A percentile compares a stretch with the other conserved stretches of the same genome.
These are phyloP conservation scores for Hygrophoropsis aurantiaca DNA, from an alignment of 768 basidiomycete species.

Conservation along the genomic window DNA sequence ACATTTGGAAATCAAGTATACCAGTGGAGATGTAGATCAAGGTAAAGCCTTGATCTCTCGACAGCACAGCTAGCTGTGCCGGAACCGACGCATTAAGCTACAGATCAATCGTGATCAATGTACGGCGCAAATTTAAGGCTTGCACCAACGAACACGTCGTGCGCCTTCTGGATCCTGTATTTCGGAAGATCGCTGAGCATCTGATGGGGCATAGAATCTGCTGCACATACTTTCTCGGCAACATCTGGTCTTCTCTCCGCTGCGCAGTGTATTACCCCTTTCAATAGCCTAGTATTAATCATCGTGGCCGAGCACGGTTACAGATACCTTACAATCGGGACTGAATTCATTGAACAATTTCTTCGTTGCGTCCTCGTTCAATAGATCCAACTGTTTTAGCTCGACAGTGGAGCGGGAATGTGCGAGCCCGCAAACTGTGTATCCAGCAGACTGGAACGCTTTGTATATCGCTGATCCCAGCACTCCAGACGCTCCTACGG, in stretches of 20 bases:
- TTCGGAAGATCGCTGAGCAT: conserved; percentile 2
- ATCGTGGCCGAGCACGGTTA: neutral
- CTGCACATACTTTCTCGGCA: conserved; percentile 72
- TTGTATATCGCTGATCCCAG: conserved; percentile 77
- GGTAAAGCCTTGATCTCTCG: conserved; percentile 59
- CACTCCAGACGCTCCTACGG: conserved; percentile 85
- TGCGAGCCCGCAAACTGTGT: conserved; percentile 67
- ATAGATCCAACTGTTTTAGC: conserved; percentile 65
- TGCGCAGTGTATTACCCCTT: conserved; percentile 92
- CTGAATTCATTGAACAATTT: conserved; percentile 53
- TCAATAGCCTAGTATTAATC: conserved; percentile 8
- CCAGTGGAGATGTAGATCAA: conserved; percentile 94
- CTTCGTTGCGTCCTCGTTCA: conserved; percentile 53
- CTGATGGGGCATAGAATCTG: neutral
- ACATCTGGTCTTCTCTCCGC: conserved; percentile 93
- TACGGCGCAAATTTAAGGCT: neutral
- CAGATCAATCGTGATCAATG: conserved; percentile 1
- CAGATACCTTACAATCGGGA: conserved; percentile 62
- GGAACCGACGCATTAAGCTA: conserved; percentile 85
- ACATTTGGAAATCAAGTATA: conserved; percentile 16
- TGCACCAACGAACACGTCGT: conserved; percentile 45
- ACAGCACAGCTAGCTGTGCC: conserved; percentile 64
- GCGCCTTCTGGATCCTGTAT: conserved; percentile 68
- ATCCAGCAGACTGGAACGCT: conserved; percentile 49
- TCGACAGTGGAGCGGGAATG: conserved; percentile 61